Percentiles rank a stretch among this genome's conserved stretches.
Conservation (phyloP, 2,329 filamentous ascomycete genomes). For the Alternaria novae-zelandiae region DNA sequence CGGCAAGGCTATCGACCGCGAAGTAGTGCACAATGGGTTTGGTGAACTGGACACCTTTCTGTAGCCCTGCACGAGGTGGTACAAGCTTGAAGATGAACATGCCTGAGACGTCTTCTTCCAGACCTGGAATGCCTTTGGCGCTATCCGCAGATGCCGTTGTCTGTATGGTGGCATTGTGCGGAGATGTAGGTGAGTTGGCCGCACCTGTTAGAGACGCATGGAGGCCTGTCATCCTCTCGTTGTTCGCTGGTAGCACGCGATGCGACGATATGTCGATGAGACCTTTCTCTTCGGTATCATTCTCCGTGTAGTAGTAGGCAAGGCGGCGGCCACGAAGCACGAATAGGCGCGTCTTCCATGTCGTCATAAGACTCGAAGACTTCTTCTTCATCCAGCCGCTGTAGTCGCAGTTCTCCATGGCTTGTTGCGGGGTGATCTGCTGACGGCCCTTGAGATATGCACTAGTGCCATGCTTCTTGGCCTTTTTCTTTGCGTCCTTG, state of each 20-base stretch:
- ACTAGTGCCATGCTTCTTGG: conserved; percentile 92
- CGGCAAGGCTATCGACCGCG: conserved; percentile 86
- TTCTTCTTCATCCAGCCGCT: conserved; percentile 99
- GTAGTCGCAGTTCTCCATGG: conserved; percentile 87
- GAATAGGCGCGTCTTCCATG: conserved; percentile 97
- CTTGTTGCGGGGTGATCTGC: conserved; percentile 80
- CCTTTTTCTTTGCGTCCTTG: conserved; percentile 52
- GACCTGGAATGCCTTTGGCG: conserved; percentile 35
- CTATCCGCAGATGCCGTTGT: conserved; percentile 50
- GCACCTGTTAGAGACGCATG: conserved; percentile 92
- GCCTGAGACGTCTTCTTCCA: conserved; percentile 59
- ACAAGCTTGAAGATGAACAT: conserved; percentile 99
- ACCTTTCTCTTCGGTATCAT: conserved; percentile 90
- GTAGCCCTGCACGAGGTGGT: conserved; percentile 84
- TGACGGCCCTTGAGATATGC: conserved; percentile 88
- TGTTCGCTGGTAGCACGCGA: conserved; percentile 91
- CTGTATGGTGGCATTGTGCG: conserved; percentile 49
- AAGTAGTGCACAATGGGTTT: conserved; percentile 98
- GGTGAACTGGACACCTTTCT: conserved; percentile 93
- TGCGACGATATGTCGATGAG: conserved; percentile 98
- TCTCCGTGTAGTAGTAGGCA: conserved; percentile 95
- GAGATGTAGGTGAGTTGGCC: conserved; percentile 69
- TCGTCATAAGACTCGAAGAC: conserved; percentile 93
- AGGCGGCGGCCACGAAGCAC: conserved; percentile 88
- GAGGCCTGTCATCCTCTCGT: conserved; percentile 86